These are phyloP conservation scores for Fusarium pseudocircinatum DNA, from an alignment of 2,329 filamentous ascomycete species.

Conservation along the genomic window DNA sequence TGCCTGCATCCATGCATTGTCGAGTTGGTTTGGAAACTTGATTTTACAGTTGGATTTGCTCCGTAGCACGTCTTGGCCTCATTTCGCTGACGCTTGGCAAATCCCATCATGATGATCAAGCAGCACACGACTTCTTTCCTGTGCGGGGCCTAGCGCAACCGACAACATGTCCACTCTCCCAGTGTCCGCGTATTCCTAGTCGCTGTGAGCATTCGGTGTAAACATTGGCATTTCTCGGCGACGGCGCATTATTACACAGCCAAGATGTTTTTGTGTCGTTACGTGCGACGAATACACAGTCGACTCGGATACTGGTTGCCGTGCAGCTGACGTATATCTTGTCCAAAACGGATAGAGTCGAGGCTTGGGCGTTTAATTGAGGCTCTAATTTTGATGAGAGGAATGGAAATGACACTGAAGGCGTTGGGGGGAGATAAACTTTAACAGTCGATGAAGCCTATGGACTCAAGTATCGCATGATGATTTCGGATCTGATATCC, in stretches of 20 bases:
- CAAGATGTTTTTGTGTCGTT: conserved; percentile 13
- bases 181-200: conserved; percentile 8
- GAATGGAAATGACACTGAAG: not conserved
- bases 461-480: not conserved
- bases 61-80: conserved; percentile 23
- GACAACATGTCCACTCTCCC: conserved; percentile 3
- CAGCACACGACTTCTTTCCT: conserved; percentile 28
- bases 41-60: not conserved
- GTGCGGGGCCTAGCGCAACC: conserved; percentile 18
- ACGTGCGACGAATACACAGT: not conserved
- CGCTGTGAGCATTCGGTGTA: not conserved
- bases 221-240: conserved; percentile 26
- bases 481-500: not conserved
- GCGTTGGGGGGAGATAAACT: not conserved
- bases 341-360: conserved; percentile 13
- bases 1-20: not conserved
- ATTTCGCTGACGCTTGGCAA: conserved; percentile 26
- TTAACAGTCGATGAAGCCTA: not conserved
- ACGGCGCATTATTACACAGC: conserved; percentile 12
- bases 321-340: conserved; percentile 14
- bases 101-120: not conserved
- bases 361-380: not conserved
- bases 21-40: not conserved
- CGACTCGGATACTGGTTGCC: conserved; percentile 16
- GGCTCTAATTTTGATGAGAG: not conserved